phyloP scores from a whole-genome alignment of 306 rosid genomes.

The Gastrolobium bilobum region DNA sequence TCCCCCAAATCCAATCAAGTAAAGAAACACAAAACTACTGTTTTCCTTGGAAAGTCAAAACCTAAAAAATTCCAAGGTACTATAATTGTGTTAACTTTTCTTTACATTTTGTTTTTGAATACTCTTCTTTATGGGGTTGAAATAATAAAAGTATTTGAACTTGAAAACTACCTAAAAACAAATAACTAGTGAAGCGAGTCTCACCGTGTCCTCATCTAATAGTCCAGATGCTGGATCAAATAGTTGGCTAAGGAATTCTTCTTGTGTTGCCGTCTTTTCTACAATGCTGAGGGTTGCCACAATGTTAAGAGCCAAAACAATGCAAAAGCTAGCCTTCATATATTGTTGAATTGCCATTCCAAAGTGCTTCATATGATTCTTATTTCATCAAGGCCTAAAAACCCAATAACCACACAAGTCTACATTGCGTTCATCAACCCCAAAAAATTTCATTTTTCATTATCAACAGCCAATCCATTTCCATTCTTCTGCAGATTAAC shows the following conservation, averaged over 20 bases:
- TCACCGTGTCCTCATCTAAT: constrained; percentile 72
- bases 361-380: constrained; percentile 54
- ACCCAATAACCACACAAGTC: constrained; percentile 59
- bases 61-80: constrained; percentile 24
- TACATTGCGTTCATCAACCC: constrained; percentile 52
- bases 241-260: constrained; percentile 60
- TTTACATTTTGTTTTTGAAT: neutral
- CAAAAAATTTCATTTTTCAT: constrained; percentile 48
- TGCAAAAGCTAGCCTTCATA: constrained; percentile 68
- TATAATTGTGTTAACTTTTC: neutral
- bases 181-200: constrained; percentile 48
- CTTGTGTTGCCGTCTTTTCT: constrained; percentile 56
- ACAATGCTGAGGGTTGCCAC: constrained; percentile 53
- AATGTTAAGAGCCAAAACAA: constrained; percentile 64
- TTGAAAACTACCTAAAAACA: constrained; percentile 10
- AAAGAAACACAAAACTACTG: constrained; percentile 12
- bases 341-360: constrained; percentile 56
- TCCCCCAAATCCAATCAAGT: neutral
- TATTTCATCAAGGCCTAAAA: constrained; percentile 63
- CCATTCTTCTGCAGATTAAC: constrained; percentile 37
- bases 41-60: neutral
- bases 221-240: constrained; percentile 68
- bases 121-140: neutral
- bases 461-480: constrained; percentile 44
- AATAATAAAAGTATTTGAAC: neutral